These are phyloP conservation scores for Trematosphaeria pertusa DNA, from an alignment of 2,329 filamentous ascomycete species.

Conservation along the genomic window DNA sequence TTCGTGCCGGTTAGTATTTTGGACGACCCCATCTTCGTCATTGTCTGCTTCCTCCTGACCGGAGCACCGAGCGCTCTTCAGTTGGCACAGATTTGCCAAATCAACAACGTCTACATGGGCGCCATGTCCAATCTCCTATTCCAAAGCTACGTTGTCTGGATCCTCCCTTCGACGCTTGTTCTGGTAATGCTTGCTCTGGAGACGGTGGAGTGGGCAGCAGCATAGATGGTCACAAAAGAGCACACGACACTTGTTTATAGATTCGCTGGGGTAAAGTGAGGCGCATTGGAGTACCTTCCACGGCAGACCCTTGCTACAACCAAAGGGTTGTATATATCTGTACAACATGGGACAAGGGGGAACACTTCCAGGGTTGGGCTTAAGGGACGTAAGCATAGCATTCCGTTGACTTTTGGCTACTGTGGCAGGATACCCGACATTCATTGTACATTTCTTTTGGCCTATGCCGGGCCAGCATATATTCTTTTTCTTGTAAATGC, in stretches of 20 bases:
- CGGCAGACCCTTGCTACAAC: too few species aligned
- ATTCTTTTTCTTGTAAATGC: too few species aligned
- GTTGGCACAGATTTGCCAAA: slow-evolving; percentile 96
- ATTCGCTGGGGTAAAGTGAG: too few species aligned
- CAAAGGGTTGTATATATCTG: slow-evolving; percentile 2
- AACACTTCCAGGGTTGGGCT: not conserved
- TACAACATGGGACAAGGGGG: not conserved
- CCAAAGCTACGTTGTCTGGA: slow-evolving; percentile 97
- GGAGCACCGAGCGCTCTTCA: slow-evolving; percentile 94
- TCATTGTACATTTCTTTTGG: slow-evolving; percentile 4
- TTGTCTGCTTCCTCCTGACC: slow-evolving; percentile 95
- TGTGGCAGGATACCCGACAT: slow-evolving; percentile 4
- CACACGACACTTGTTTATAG: too few species aligned
- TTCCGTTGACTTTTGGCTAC: not conserved
- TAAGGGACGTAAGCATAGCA: not conserved
- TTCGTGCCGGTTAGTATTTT: slow-evolving; percentile 92
- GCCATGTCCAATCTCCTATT: slow-evolving; percentile 94
- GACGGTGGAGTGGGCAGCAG: slow-evolving; percentile 85
- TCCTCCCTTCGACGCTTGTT: slow-evolving; percentile 88
- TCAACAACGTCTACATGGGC: slow-evolving; percentile 94
- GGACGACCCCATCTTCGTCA: slow-evolving; percentile 96
- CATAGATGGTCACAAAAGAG: too few species aligned
- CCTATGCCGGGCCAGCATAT: too few species aligned
- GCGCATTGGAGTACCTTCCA: too few species aligned
- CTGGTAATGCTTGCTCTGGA: slow-evolving; percentile 92